These are phyloP conservation scores for Cryptosporidium ubiquitum DNA, from an alignment of 169 alveolate species.

Conservation along the genomic window DNA sequence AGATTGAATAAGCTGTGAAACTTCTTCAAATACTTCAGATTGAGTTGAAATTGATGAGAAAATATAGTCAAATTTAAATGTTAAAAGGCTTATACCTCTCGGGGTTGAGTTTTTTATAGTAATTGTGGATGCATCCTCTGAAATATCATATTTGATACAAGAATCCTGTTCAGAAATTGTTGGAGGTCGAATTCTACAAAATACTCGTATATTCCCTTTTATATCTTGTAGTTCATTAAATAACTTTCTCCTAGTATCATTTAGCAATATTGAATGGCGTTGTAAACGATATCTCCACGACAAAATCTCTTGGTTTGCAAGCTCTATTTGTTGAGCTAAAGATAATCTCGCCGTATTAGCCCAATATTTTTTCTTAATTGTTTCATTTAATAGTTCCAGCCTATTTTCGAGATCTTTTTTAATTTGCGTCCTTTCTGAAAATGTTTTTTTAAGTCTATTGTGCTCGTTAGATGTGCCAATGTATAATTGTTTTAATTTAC, in stretches of 20 bases:
- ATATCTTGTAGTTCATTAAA: slow-evolving; percentile 79
- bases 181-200: slow-evolving; percentile 81
- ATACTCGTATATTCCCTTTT: slow-evolving; percentile 81
- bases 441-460: background rate
- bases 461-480: background rate
- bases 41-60: slow-evolving; percentile 77
- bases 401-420: slow-evolving; percentile 13
- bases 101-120: slow-evolving; percentile 38
- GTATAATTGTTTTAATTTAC: background rate
- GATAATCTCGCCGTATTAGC: slow-evolving; percentile 66
- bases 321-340: slow-evolving; percentile 63
- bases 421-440: background rate
- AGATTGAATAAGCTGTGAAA: slow-evolving; percentile 82
- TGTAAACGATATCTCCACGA: slow-evolving; percentile 67
- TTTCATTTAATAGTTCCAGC: slow-evolving; percentile 42
- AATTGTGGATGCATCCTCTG: slow-evolving; percentile 70
- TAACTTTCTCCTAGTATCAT: slow-evolving; percentile 74
- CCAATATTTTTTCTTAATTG: slow-evolving; percentile 63
- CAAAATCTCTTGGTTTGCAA: slow-evolving; percentile 65
- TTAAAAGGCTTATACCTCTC: slow-evolving; percentile 18
- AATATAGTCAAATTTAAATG: slow-evolving; percentile 82
- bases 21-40: slow-evolving; percentile 82
- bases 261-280: slow-evolving; percentile 7
- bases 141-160: slow-evolving; percentile 62
- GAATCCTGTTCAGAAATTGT: slow-evolving; percentile 10